Base-by-base conservation (phyloP, 1,284 basidiomycete genomes). In the Trichosporon faecale region DNA sequence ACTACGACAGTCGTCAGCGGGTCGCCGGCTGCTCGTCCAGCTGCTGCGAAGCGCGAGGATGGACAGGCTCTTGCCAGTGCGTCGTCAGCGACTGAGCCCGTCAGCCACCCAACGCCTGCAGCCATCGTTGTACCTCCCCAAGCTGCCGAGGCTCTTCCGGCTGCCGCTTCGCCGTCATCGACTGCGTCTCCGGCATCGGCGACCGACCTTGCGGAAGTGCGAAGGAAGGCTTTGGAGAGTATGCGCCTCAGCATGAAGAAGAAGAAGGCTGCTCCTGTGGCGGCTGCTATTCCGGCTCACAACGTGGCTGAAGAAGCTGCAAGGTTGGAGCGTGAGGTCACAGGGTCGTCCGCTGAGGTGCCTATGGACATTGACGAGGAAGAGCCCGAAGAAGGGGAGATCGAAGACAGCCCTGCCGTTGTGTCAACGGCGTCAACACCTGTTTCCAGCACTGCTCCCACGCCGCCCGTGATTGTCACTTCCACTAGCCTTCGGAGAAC, bases 311-410 rank as follows among this genome's bases (percentile, higher is more conserved):
- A 78, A 27, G 74, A 79, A 55, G 74, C 78, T 35, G 73, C 76
- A 3, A 69, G 75, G 23, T 70, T 79, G 29, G 76, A 80, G 63
- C 72, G 70, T 27, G 79, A 79, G 66, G 69, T 82, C 2, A 35
- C 77, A n/a, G 74, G 74, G 0, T 69, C 68, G 23, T 68, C 35
- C 21, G 64, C 60, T 7, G 74, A 67, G 61, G 70, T 70, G 1
- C 71, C 70, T 12, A 73, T 73, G 72, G 73, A 74, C 31, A 68
- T 75, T 37, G 75, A 77, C 25, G 77, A 79, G 33, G 57, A 61
- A 8, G 72, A 74, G 21, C 70, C 75, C 3, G 81, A 82, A 68
- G 78, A 80, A 63, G 81, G 81, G 2, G 79, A 82, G 70, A 80
- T 81, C 31, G 65, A 66, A 4, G 70, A 72, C n/a, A 21, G 31